phyloP scores from a whole-genome alignment of 805 yeast genomes.

The Ogataea parapolymorpha region DNA sequence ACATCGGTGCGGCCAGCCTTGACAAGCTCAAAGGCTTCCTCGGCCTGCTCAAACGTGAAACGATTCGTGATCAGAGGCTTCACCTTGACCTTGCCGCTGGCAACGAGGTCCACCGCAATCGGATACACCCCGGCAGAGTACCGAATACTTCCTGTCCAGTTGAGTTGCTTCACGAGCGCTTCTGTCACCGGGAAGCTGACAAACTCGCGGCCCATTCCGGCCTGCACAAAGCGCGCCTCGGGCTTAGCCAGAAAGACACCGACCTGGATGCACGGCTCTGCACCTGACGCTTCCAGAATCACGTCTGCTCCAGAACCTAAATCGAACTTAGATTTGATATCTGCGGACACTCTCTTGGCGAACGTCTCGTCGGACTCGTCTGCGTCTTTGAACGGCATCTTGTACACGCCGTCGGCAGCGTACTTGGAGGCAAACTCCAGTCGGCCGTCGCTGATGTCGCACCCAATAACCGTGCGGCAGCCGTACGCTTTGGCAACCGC shows the following conservation, averaged over 20 bases:
- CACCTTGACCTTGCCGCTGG: slow-evolving; percentile 61
- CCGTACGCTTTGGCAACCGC: slow-evolving; percentile 74
- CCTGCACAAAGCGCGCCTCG: slow-evolving; percentile 78
- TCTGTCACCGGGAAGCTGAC: slow-evolving; percentile 70
- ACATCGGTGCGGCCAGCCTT: slow-evolving; percentile 54
- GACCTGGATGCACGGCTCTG: slow-evolving; percentile 66
- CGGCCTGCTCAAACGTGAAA: slow-evolving; percentile 69
- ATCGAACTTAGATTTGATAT: slow-evolving; percentile 28
- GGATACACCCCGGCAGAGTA: slow-evolving; percentile 75
- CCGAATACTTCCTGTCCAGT: slow-evolving; percentile 73
- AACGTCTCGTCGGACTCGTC: slow-evolving; percentile 43
- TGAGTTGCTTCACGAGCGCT: slow-evolving; percentile 63
- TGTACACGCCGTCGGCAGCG: slow-evolving; percentile 61
- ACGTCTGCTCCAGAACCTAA: slow-evolving; percentile 39
- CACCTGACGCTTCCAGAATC: slow-evolving; percentile 83
- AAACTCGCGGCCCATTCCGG: slow-evolving; percentile 75
- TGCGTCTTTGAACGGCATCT: slow-evolving; percentile 42
- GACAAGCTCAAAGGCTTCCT: slow-evolving; percentile 66
- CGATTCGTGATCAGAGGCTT: slow-evolving; percentile 71
- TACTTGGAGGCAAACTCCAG: slow-evolving; percentile 58
- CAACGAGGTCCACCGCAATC: slow-evolving; percentile 64
- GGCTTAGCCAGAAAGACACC: slow-evolving; percentile 59
- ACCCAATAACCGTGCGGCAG: slow-evolving; percentile 64
- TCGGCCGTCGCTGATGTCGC: slow-evolving; percentile 67
- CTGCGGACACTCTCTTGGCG: slow-evolving; percentile 33